Percentiles rank a stretch among this genome's conserved stretches.
These are phyloP conservation scores for Medicago ruthenica DNA, from an alignment of 306 rosid species.

Conservation along the genomic window DNA sequence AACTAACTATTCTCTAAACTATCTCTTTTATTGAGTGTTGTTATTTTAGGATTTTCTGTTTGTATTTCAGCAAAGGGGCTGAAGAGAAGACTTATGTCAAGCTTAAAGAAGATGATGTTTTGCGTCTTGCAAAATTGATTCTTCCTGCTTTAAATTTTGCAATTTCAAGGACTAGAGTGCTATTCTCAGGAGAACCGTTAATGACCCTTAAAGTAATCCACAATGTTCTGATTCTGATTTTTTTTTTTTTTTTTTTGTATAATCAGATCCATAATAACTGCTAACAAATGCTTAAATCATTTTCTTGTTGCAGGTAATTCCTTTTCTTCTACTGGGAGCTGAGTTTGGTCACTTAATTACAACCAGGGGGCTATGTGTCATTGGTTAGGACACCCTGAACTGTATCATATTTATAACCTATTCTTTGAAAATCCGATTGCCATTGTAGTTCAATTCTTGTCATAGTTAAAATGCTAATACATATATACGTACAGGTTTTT, in stretches of 20 bases:
- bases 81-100: constrained; percentile 50
- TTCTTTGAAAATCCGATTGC: background rate
- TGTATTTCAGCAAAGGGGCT: constrained; percentile 53
- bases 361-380: constrained; percentile 72
- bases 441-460: background rate
- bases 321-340: constrained; percentile 82
- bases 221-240: background rate
- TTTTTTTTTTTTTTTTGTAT: background rate
- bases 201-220: constrained; percentile 80
- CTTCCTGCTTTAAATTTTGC: constrained; percentile 75
- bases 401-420: background rate
- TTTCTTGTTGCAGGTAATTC: constrained; percentile 64
- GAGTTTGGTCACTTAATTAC: constrained; percentile 87
- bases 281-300: background rate
- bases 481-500: constrained; percentile 62
- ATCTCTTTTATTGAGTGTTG: background rate
- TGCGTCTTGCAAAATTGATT: constrained; percentile 60
- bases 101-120: constrained; percentile 79
- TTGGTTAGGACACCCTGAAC: constrained; percentile 57
- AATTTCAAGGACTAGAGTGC: constrained; percentile 59
- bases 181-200: constrained; percentile 89
- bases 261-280: constrained; percentile 19
- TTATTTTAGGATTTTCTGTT: background rate
- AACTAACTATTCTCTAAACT: background rate
- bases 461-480: constrained; percentile 12